phyloP scores from a whole-genome alignment of 192 early-diverging fungal genomes.

The Linnemannia zychae region DNA sequence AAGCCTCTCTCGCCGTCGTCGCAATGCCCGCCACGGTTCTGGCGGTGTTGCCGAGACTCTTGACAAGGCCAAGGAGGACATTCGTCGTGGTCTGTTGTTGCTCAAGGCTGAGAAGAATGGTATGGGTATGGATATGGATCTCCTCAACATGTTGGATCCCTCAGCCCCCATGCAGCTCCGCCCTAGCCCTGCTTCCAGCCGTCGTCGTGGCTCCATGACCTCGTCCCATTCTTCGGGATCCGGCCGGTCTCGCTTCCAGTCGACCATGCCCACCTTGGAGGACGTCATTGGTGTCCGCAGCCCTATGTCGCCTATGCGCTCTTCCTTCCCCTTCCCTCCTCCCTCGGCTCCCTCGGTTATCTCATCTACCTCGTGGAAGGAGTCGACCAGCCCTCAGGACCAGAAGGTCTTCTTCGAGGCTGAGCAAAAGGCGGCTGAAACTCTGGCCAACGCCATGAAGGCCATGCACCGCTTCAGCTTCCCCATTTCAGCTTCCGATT shows the following conservation, averaged over 20 bases:
- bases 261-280: conserved; percentile 27
- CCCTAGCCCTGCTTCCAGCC: conserved; percentile 29
- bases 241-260: conserved; percentile 43
- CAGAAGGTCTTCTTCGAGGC: conserved; percentile 51
- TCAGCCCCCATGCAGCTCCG: conserved; percentile 19
- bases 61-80: conserved; percentile 61
- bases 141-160: conserved; percentile 49
- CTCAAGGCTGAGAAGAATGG: conserved; percentile 59
- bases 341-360: conserved; percentile 17
- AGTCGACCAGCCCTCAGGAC: conserved; percentile 37
- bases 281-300: conserved; percentile 22
- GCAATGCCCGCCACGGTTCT: conserved; percentile 40
- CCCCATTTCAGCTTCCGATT: conserved; percentile 33
- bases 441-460: conserved; percentile 52
- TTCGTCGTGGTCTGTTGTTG: conserved; percentile 50
- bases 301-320: conserved; percentile 46
- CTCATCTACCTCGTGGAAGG: conserved; percentile 43
- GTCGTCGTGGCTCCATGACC: conserved; percentile 43
- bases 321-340: conserved; percentile 42
- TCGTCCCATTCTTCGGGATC: conserved; percentile 51
- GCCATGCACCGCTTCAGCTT: conserved; percentile 53
- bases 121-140: conserved; percentile 52
- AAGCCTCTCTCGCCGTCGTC: conserved; percentile 47
- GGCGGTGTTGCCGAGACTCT: conserved; percentile 42
- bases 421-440: conserved; percentile 53